phyloP scores from a whole-genome alignment of 1,284 basidiomycete species.

The Erythrobasidium hasegawianum region DNA sequence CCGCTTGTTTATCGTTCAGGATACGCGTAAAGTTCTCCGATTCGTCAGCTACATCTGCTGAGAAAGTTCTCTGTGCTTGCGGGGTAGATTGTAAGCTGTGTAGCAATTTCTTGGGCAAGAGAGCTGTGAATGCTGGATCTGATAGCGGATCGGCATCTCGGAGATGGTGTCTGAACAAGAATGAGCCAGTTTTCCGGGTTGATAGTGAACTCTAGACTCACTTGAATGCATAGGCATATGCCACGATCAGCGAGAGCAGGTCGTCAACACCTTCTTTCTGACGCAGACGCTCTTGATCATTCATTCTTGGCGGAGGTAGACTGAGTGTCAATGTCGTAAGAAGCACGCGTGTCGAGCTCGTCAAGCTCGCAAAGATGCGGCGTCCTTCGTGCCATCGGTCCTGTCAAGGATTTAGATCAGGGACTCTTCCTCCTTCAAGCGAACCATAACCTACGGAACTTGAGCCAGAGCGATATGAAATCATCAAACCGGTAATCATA shows the following conservation, averaged over 20 bases:
- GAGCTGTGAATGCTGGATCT: conserved; percentile 12
- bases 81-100: conserved; percentile 22
- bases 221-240: conserved; percentile 35
- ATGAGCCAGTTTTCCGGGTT: neutral
- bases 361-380: conserved; percentile 28
- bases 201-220: too few species aligned
- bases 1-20: conserved; percentile 12
- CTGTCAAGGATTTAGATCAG: neutral
- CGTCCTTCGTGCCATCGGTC: conserved; percentile 36
- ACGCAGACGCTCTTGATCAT: neutral
- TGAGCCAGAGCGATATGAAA: conserved; percentile 12
- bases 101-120: conserved; percentile 17
- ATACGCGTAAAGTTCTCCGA: conserved; percentile 17
- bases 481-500: conserved; percentile 28
- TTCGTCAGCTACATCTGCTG: neutral
- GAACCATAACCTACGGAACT: conserved; percentile 9
- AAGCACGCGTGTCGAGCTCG: conserved; percentile 12
- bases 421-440: too few species aligned
- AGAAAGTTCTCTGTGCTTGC: neutral
- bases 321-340: conserved; percentile 20
- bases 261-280: conserved; percentile 23
- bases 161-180: conserved; percentile 30
- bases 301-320: conserved; percentile 13
- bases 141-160: conserved; percentile 24
- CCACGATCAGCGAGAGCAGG: conserved; percentile 22